Base-by-base conservation (phyloP, 768 basidiomycete genomes). In the Phlegmacium glaucopus region DNA sequence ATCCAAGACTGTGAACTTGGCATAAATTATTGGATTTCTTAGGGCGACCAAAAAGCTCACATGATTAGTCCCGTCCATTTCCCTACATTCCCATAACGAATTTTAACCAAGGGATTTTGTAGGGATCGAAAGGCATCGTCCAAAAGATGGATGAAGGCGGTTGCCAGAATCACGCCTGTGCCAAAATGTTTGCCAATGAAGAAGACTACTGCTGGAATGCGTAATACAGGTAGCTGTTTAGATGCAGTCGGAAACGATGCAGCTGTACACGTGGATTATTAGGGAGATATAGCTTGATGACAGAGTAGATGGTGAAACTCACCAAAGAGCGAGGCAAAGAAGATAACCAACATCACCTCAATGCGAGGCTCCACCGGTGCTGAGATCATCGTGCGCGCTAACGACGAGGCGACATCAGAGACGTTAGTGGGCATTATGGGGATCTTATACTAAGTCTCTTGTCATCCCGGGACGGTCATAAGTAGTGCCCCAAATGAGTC, bases 121-220 rank as follows among this genome's bases (percentile, higher is more conserved):
- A 91, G 70, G 0, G 78, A 74, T 45, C 76, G 75, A 56, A 88
- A 90, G 0, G 87, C 80, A 48, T 90, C 88, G 52, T 87, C 84
- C 10, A 92, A 70, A 8, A 92, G 71, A 61, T 92, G 90, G 13
- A 85, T 82, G 55, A 92, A 92, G 0, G 87, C 89, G 0, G 90
- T 92, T 4, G 89, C 82, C 4, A 92, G 63, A 28, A 92, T 92
- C 11, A 89, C 87, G 9, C 88, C 88, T 11, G 90, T 91, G 29
- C 90, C 90, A 55, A 91, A 90, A 60, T 92, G 90, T 57, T 90
- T 92, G 32, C 86, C 88, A n/a, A 89, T 71, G 64, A 92, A 91
- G 61, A 92, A 91, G 13, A 85, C 57, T 10, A 34, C n/a, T n/a
- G 11, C 32, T n/a, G 32, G 32, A n/a, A 34, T 34, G 32, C 32